These are phyloP conservation scores for Melastoma candidum DNA, from an alignment of 441 rosid species.

Conservation along the genomic window DNA sequence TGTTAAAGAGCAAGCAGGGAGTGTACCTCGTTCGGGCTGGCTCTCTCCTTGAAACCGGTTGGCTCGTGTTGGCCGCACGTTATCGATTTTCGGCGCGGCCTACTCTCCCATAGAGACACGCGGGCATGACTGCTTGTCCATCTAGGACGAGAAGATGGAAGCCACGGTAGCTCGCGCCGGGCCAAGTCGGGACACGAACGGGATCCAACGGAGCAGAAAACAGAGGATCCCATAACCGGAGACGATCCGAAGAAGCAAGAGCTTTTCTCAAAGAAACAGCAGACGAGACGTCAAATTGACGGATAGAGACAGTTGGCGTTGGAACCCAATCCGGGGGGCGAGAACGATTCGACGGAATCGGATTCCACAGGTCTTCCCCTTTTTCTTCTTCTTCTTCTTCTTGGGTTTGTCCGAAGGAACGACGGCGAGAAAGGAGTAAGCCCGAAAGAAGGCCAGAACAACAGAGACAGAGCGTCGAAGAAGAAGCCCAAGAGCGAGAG, in stretches of 20 bases:
- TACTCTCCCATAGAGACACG: slow-evolving; percentile 17
- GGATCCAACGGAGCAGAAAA: slow-evolving; percentile 7
- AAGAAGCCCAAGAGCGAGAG: too few relatives aligned
- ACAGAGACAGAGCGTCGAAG: too few relatives aligned
- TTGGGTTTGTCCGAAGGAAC: too few relatives aligned
- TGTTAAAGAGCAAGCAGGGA: background rate
- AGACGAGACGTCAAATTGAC: too few relatives aligned
- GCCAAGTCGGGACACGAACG: background rate
- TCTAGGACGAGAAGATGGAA: background rate
- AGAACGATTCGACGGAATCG: too few relatives aligned
- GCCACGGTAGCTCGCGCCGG: slow-evolving; percentile 21
- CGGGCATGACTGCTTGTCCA: slow-evolving; percentile 16
- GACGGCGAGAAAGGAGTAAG: too few relatives aligned
- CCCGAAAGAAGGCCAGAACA: too few relatives aligned
- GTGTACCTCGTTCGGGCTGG: slow-evolving; percentile 65
- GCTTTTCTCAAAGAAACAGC: too few relatives aligned
- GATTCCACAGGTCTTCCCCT: too few relatives aligned
- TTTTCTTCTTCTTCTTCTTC: too few relatives aligned
- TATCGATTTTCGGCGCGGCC: slow-evolving; percentile 18
- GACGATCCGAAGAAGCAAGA: background rate
- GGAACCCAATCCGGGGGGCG: too few relatives aligned
- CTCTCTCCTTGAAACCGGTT: slow-evolving; percentile 47
- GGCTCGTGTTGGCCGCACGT: slow-evolving; percentile 28
- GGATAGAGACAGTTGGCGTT: too few relatives aligned
- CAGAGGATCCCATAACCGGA: slow-evolving; percentile 3